Conservation (phyloP, 106 monocot species). For the Allium sativum region DNA sequence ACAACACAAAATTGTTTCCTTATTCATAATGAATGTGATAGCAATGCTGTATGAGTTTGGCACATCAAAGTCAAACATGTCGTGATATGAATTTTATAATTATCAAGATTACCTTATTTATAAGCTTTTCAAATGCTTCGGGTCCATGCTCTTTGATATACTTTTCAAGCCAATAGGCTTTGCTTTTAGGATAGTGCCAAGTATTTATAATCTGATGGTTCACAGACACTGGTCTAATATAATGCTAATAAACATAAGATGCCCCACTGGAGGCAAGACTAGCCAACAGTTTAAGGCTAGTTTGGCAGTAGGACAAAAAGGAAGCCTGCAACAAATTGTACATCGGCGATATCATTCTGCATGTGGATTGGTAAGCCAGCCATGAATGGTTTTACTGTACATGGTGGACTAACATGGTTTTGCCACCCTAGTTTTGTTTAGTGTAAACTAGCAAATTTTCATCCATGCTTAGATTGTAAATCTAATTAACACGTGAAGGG, state of each 20-base stretch:
- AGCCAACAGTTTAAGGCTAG: conserved; percentile 69
- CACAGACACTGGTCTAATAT: conserved; percentile 47
- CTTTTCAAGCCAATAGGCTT: conserved; percentile 53
- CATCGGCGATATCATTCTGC: no score
- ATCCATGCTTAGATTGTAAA: no score
- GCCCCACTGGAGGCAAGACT: conserved; percentile 88
- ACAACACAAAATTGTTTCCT: no score
- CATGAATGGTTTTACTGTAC: no score
- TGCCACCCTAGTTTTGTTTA: no score
- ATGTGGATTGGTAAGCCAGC: no score
- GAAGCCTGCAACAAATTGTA: conserved; percentile 47
- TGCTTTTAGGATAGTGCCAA: conserved; percentile 40
- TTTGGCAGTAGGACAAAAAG: conserved; percentile 85
- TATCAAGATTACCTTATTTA: conserved; percentile 49
- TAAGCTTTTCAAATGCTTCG: conserved; percentile 72
- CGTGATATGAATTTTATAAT: not conserved
- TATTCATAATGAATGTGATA: no score
- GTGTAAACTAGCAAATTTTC: no score
- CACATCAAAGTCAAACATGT: no score
- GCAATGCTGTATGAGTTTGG: no score
- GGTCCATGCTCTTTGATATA: conserved; percentile 69
- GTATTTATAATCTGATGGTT: conserved; percentile 54
- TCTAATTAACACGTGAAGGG: no score
- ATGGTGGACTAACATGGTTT: no score
- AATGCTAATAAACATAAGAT: conserved; percentile 77